Base-by-base conservation (phyloP, 768 basidiomycete species). In the Coprinopsis marcescibilis region DNA sequence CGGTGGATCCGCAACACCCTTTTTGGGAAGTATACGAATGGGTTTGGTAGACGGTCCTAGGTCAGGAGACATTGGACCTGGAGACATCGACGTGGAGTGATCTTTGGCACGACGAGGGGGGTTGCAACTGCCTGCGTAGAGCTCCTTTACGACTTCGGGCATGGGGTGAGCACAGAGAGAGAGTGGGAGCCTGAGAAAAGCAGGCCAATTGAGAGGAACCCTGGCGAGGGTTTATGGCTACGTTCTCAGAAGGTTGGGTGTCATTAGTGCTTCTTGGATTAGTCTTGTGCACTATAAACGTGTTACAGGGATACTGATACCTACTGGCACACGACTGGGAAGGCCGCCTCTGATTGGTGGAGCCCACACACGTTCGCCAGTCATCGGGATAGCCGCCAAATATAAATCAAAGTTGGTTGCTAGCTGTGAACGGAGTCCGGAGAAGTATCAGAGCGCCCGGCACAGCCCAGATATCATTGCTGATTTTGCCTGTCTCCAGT, bases 31-130 rank as follows among this genome's bases (percentile, higher is more conserved):
- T 37, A 42, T 37, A 27, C 17, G 38, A 27, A 34, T 34, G 38
- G 49, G 46, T 59, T 63, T 27, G 61, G 59, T 26, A 60, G 43
- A 61, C 56, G 3, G 58, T 53, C 19, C 57, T 50, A 42, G 51
- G 55, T 43, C 55, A 46, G 17, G 50, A 21, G 29, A 8, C 29
- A 32, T 32, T 11, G 45, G 17, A n/a, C n/a, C n/a, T 25, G 36
- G 36, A 17, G 51, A 21, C 33, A 20, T 45, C 21, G 55, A 19
- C 15, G 39, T 35, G 20, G 56, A 53, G 23, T 45, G 27, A 15
- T 64, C 66, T 52, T 72, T 72, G 8, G 64, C 68, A 17, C 68
- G 68, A 24, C 70, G 57, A 30, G 67, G 50, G 20, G 68, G 70
- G 37, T 70, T 70, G 37, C 60, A 65, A 54, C 63, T 66, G 4